Evolutionary conservation across 495 filamentous ascomycete genomes (phyloP).

Genomic region (Xylaria scruposa): DNA sequence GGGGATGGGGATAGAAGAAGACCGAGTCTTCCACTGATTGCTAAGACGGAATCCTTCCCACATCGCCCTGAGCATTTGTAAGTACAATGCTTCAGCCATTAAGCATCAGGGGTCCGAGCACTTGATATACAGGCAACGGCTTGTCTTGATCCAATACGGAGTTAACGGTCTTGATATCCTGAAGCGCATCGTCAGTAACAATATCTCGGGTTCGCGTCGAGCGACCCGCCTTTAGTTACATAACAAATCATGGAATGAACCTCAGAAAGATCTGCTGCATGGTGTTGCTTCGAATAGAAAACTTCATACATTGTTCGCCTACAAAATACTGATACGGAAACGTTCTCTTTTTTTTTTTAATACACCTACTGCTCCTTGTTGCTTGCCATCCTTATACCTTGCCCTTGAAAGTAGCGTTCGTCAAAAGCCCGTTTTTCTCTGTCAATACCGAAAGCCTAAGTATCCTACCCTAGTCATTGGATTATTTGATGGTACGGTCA

Average conservation of each 20-base stretch:
- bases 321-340: constrained; percentile 5
- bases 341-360: constrained; percentile 20
- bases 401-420: neutral
- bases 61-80: neutral
- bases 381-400: neutral
- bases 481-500: constrained; percentile 20
- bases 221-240: neutral
- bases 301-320: constrained; percentile 13
- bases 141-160: neutral
- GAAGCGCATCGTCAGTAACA: neutral
- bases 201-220: neutral
- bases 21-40: neutral
- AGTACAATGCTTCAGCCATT: neutral
- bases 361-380: constrained; percentile 11
- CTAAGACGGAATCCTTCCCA: too few relatives aligned
- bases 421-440: constrained; percentile 8
- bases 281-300: neutral
- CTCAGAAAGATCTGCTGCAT: neutral
- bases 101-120: neutral
- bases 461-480: constrained; percentile 23
- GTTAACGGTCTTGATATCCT: neutral
- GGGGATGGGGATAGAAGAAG: neutral
- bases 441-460: constrained; percentile 13
- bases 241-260: neutral
- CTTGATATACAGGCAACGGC: neutral